Base-by-base conservation (phyloP, 228 moss, liverwort and hornwort genomes). In the Sphagnum fallax region DNA sequence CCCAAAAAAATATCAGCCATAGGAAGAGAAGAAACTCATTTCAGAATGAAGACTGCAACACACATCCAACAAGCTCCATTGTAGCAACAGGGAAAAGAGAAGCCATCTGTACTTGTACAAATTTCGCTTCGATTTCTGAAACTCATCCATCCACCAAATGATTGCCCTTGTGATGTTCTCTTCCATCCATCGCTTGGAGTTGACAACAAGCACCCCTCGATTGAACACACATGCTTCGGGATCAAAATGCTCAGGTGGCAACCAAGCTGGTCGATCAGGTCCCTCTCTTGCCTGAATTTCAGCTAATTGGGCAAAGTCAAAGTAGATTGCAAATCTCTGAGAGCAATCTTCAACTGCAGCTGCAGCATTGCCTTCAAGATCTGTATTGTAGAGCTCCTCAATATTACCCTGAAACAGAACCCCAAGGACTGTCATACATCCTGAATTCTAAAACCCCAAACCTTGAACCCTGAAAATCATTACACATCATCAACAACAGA, bases 131-230 rank as follows among this genome's bases (percentile, higher is more conserved):
- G 86, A 71, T 71, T 83, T 80, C 49, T 77, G 80, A 63, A 78
- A 91, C 73, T 92, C 85, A 32, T 89, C 80, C 96, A 96, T 91
- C 96, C 96, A 96, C 91, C 91, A 92, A 68, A 92, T 90, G 32
- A 96, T 91, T 50, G 86, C 84, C 67, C 80, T 77, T 5, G 92
- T 96, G 49, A 96, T 75, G 16, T 92, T 92, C 49, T 86, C 73
- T 53, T 83, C 77, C 32, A 78, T 77, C 96, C 96, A 96, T 73
- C 68, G 68, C 48, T 78, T 70, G 10, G 77, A 80, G 65, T 92
- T 88, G 8, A 96, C 84, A 10, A 96, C 69, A 66, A 96, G 80
- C 48, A 82, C 87, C 6, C 96, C 95, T 61, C 92, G 79, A 68
- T 96, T 96, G 74, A 89, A 96, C 16, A 92, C 87, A 67, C 96